Evolutionary conservation across 208 protist genomes (phyloP).

Genomic region (Borovskyia barvae): DNA sequence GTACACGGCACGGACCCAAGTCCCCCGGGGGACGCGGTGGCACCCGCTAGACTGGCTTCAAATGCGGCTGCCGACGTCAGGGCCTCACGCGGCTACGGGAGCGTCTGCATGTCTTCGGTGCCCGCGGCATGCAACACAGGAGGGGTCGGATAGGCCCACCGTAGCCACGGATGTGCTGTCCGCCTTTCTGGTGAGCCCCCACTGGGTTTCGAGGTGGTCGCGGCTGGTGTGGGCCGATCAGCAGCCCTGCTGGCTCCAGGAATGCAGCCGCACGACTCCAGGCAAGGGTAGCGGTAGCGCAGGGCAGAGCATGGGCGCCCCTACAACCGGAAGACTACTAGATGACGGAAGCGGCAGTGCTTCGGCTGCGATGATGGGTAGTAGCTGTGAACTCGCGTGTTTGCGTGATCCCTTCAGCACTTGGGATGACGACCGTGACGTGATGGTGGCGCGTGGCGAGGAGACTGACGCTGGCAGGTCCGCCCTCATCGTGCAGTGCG

Average conservation of each 20-base stretch:
- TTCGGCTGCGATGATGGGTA: too few species aligned
- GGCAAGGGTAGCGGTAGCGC: background rate
- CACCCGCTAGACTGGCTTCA: slow-evolving; percentile 26
- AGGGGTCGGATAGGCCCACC: background rate
- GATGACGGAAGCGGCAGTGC: background rate
- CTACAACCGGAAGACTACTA: background rate
- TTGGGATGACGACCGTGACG: background rate
- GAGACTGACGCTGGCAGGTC: too few species aligned
- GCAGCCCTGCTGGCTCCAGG: slow-evolving; percentile 21
- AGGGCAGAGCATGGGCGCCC: background rate
- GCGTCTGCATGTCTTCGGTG: too few species aligned
- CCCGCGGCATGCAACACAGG: too few species aligned
- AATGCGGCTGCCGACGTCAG: too few species aligned
- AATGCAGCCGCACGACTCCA: background rate
- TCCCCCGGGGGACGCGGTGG: background rate
- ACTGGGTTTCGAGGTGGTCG: slow-evolving; percentile 9
- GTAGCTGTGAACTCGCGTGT: too few species aligned
- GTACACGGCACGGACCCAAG: slow-evolving; percentile 1
- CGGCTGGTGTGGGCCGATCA: slow-evolving; percentile 13
- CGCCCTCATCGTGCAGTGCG: too few species aligned
- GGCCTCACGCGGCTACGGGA: too few species aligned
- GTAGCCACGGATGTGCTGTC: slow-evolving; percentile 12
- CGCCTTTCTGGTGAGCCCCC: slow-evolving; percentile 9
- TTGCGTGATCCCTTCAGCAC: slow-evolving; percentile 5
- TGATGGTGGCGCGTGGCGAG: background rate